phyloP scores from a whole-genome alignment of 2,329 filamentous ascomycete genomes.

The Lachnellula hyalina region DNA sequence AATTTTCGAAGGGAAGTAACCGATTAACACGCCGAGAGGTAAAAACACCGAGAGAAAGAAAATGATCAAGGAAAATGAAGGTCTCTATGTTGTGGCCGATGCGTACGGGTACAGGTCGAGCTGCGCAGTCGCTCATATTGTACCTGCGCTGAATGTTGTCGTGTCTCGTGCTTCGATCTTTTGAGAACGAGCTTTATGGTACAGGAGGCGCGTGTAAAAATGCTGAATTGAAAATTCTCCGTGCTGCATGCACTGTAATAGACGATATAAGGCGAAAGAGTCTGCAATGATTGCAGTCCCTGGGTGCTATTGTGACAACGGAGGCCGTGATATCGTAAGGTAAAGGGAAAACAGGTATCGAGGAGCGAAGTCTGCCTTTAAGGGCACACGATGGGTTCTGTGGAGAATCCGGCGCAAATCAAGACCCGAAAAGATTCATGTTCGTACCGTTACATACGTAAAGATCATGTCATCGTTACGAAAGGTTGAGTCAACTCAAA shows the following conservation, averaged over 20 bases:
- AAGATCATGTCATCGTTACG: constrained; percentile 32
- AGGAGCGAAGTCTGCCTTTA: constrained; percentile 10
- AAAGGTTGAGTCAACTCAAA: constrained; percentile 20
- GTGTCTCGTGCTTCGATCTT: constrained; percentile 27
- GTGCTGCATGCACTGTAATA: constrained; percentile 25
- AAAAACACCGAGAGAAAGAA: constrained; percentile 18
- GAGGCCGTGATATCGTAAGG: constrained; percentile 32
- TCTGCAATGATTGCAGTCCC: constrained; percentile 17
- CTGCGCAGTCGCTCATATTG: constrained; percentile 29
- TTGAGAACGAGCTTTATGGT: constrained; percentile 31
- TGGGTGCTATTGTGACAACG: constrained; percentile 32
- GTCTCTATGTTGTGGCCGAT: constrained; percentile 27
- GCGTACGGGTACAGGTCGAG: constrained; percentile 32
- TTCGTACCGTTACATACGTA: constrained; percentile 35
- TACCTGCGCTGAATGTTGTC: constrained; percentile 29
- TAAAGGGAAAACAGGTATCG: constrained; percentile 31
- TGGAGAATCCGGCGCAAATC: constrained; percentile 18
- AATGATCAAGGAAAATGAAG: constrained; percentile 15
- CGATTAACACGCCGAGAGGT: constrained; percentile 18
- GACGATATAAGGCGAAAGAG: constrained; percentile 24
- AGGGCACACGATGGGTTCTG: constrained; percentile 8
- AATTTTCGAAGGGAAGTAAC: constrained; percentile 23
- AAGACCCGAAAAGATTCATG: constrained; percentile 26
- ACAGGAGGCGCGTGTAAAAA: constrained; percentile 27
- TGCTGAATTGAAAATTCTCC: constrained; percentile 16